Evolutionary conservation across 164 flowering plant genomes (phyloP).

Genomic region (Litsea cubeba): DNA sequence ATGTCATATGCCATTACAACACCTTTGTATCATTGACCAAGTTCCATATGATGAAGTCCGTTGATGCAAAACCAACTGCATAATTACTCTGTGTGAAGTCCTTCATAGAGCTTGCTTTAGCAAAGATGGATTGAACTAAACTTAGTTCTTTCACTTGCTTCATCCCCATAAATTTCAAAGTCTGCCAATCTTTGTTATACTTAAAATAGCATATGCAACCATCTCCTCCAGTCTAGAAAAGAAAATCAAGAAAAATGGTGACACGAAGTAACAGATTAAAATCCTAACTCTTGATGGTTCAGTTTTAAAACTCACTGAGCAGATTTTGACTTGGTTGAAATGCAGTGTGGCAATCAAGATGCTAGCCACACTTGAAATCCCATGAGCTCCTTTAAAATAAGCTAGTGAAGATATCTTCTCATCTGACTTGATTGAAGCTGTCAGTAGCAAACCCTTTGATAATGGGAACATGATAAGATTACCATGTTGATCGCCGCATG

Average conservation of each 20-base stretch:
- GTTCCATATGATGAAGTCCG: constrained; percentile 87
- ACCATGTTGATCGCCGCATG: constrained; percentile 95
- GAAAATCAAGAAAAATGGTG: not conserved
- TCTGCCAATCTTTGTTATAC: constrained; percentile 35
- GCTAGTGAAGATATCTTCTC: constrained; percentile 41
- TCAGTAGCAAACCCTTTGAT: constrained; percentile 28
- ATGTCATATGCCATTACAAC: constrained; percentile 6
- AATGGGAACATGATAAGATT: constrained; percentile 71
- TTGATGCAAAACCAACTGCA: constrained; percentile 85
- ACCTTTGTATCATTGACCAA: constrained; percentile 69
- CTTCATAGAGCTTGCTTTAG: constrained; percentile 22
- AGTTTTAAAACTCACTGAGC: constrained; percentile 50
- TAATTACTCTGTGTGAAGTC: constrained; percentile 38
- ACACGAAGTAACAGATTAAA: not conserved
- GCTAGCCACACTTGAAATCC: constrained; percentile 79
- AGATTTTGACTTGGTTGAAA: constrained; percentile 45
- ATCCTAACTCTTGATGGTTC: not conserved
- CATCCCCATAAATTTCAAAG: constrained; percentile 78
- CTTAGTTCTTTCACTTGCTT: constrained; percentile 88
- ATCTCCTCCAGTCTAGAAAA: constrained; percentile 86
- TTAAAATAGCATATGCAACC: constrained; percentile 89
- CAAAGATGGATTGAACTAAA: constrained; percentile 55
- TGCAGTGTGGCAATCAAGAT: constrained; percentile 35
- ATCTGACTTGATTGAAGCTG: constrained; percentile 25
- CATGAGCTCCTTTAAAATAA: constrained; percentile 95